phyloP scores from a whole-genome alignment of 805 yeast genomes.

The Metschnikowia bowlesiae region DNA sequence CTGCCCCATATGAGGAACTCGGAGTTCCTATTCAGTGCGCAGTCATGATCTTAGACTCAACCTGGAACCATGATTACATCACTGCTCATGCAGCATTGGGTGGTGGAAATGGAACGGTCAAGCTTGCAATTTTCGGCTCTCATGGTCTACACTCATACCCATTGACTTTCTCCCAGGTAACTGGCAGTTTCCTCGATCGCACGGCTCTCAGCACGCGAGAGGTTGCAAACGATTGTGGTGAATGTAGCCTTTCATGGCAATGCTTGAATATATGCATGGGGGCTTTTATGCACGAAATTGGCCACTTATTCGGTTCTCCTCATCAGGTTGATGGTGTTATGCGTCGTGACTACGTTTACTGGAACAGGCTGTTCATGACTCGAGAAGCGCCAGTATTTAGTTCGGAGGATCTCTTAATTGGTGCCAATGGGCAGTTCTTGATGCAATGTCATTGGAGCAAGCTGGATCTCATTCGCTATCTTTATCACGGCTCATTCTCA shows the following conservation, averaged over 20 bases:
- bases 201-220: constrained; percentile 56
- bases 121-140: constrained; percentile 88
- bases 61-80: constrained; percentile 71
- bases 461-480: constrained; percentile 69
- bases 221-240: constrained; percentile 87
- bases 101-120: constrained; percentile 69
- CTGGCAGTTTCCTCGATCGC: constrained; percentile 66
- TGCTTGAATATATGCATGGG: constrained; percentile 82
- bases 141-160: constrained; percentile 95
- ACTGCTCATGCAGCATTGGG: constrained; percentile 92
- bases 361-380: constrained; percentile 78
- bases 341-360: constrained; percentile 77
- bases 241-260: constrained; percentile 89
- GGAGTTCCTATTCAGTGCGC: constrained; percentile 71
- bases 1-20: constrained; percentile 36
- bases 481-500: constrained; percentile 76
- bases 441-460: constrained; percentile 88
- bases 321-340: constrained; percentile 88
- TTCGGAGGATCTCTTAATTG: constrained; percentile 38
- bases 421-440: constrained; percentile 35
- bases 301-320: constrained; percentile 87
- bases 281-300: constrained; percentile 93
- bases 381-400: constrained; percentile 52
- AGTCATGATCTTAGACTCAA: constrained; percentile 77
- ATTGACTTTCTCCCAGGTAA: constrained; percentile 64